Conservation (phyloP, 2,329 filamentous ascomycete genomes). For the Colletotrichum spaethianum region DNA sequence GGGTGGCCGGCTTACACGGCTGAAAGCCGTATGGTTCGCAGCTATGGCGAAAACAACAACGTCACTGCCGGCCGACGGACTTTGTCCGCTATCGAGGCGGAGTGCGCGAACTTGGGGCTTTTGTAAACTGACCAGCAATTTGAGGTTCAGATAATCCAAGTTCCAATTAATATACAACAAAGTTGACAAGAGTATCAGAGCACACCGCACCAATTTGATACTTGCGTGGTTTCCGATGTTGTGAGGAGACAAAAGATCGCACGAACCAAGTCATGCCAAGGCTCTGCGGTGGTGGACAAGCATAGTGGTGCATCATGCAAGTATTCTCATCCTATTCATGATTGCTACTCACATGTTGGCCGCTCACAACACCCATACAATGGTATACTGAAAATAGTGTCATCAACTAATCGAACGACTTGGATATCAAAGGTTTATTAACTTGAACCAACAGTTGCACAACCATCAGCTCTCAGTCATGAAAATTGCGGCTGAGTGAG, state of each 20-base stretch:
- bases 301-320: neutral
- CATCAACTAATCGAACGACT: neutral
- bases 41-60: slow-evolving; percentile 36
- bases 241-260: no score
- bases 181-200: no score
- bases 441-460: neutral
- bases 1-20: slow-evolving; percentile 33
- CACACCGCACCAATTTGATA: neutral
- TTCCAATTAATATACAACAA: no score
- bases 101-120: slow-evolving; percentile 15
- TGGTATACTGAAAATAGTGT: neutral
- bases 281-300: no score
- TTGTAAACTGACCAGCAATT: neutral
- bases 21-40: slow-evolving; percentile 27
- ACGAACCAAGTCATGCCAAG: no score
- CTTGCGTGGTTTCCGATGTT: neutral
- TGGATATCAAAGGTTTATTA: neutral
- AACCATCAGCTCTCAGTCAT: no score
- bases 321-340: neutral
- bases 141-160: neutral
- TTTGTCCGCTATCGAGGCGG: slow-evolving; percentile 27
- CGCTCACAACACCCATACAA: neutral
- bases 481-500: no score
- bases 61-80: slow-evolving; percentile 7
- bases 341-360: neutral